Percentiles rank a stretch among this genome's conserved stretches.
phyloP scores from a whole-genome alignment of 208 protist genomes.

The Trypanosoma lewisi region DNA sequence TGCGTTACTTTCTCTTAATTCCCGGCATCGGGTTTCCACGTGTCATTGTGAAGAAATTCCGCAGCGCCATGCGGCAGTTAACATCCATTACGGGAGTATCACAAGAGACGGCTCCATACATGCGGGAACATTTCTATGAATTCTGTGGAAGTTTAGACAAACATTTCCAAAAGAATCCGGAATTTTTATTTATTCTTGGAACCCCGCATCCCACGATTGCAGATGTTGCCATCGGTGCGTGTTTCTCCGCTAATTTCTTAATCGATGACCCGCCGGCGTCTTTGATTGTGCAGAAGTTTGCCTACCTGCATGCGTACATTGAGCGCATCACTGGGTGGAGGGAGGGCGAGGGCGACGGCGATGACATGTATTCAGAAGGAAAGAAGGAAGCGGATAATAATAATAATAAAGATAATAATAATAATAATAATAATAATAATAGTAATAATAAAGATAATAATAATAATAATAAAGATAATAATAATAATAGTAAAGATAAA shows the following conservation, averaged over 20 bases:
- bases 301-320: conserved; percentile 66
- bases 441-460: too few relatives aligned
- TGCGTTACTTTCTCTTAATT: conserved; percentile 70
- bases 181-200: conserved; percentile 56
- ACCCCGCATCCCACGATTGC: conserved; percentile 83
- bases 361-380: conserved; percentile 7
- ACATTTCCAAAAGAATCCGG: conserved; percentile 51
- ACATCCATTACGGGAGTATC: conserved; percentile 58
- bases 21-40: conserved; percentile 43
- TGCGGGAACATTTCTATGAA: conserved; percentile 78
- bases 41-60: conserved; percentile 42
- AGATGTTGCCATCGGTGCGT: conserved; percentile 73
- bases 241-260: conserved; percentile 77
- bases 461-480: too few relatives aligned
- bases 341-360: conserved; percentile 27
- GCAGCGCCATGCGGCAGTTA: conserved; percentile 50
- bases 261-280: conserved; percentile 76
- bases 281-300: conserved; percentile 55
- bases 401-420: too few relatives aligned
- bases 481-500: too few relatives aligned
- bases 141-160: conserved; percentile 69
- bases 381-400: background rate
- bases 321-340: conserved; percentile 80
- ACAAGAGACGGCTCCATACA: conserved; percentile 59
- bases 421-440: too few relatives aligned